Percentiles rank a stretch among this genome's conserved stretches.
Evolutionary conservation across 106 monocot species (phyloP).

Genomic region (Iris macrosiphon): DNA sequence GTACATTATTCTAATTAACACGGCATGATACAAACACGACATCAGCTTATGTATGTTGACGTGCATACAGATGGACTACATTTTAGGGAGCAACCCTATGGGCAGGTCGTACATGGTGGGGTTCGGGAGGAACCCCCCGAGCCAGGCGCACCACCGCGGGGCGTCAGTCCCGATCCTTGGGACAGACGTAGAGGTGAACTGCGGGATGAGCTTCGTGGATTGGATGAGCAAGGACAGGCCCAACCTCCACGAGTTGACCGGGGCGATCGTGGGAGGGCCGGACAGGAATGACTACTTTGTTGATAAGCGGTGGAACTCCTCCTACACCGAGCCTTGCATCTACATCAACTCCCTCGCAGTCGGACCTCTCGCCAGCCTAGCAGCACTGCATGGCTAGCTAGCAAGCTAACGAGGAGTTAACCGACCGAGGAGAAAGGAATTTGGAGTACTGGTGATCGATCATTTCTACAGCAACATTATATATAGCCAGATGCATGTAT

Average conservation of each 20-base stretch:
- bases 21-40: no score
- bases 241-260: slow-evolving; percentile 78
- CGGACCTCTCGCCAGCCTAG: slow-evolving; percentile 78
- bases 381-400: no score
- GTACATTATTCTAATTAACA: no score
- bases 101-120: slow-evolving; percentile 80
- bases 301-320: slow-evolving; percentile 50
- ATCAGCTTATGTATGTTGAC: neutral
- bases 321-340: slow-evolving; percentile 64
- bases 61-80: slow-evolving; percentile 73
- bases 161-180: slow-evolving; percentile 58
- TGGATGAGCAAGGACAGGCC: slow-evolving; percentile 51
- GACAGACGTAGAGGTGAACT: slow-evolving; percentile 18
- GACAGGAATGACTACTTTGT: slow-evolving; percentile 63
- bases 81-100: slow-evolving; percentile 72
- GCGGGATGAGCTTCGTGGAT: slow-evolving; percentile 60
- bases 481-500: no score
- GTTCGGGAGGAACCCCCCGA: slow-evolving; percentile 61
- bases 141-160: slow-evolving; percentile 76
- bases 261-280: slow-evolving; percentile 89
- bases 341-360: slow-evolving; percentile 89
- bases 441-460: no score
- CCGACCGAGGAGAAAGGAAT: no score
- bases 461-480: no score
- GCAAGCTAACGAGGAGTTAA: no score